Base-by-base conservation (phyloP, 139 green algal species). In the Marvania coccoides region DNA sequence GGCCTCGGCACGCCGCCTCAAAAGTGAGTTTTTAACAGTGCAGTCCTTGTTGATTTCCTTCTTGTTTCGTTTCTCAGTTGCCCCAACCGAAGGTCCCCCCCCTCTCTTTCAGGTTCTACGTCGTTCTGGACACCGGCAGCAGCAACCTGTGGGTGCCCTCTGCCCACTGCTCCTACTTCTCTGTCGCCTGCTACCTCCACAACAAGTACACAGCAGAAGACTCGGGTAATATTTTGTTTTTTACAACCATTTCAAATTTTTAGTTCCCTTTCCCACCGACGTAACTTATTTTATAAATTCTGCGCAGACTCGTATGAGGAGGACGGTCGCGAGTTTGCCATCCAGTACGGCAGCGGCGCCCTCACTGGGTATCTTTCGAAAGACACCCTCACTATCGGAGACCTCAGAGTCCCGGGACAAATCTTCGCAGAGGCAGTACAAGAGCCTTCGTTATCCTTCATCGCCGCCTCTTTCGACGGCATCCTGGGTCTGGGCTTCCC, bases 401-500 rank as follows among this genome's bases (percentile, higher is more conserved):
- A 51, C 42, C 59, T 97, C 3, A 39, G 77, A 33, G 72, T 97
- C 38, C 24, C 39, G 8, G 51, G 73, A 38, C 90, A 95, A 64
- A 64, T 70, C 3, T 93, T 93, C 76, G 83, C 82, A 1, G 86
- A 91, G 76, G 89, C 90, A 2, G 67, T 87, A n/a, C 82, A 82
- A 54, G 95, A 99, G 59, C 95, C 95, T 4, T 87, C 88, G 38
- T 72, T 99, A 10, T 80, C 93, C 9, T 99, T 99, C 73, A 79
- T 99, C 42, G 84, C 88, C 8, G 91, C 90, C 39, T 92, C 93
- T 67, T 99, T 99, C 73, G 95, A 99, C 63, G 95, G 95, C 57
- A 98, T 99, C 70, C 71, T 99, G 72, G 95, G 95, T 37, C 80
- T 99, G 75, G 95, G 81, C 29, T 99, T 93, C 74, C 83, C 91